These are phyloP conservation scores for Symbiodinium pilosum DNA, from an alignment of 73 alveolate genomes.

Conservation along the genomic window DNA sequence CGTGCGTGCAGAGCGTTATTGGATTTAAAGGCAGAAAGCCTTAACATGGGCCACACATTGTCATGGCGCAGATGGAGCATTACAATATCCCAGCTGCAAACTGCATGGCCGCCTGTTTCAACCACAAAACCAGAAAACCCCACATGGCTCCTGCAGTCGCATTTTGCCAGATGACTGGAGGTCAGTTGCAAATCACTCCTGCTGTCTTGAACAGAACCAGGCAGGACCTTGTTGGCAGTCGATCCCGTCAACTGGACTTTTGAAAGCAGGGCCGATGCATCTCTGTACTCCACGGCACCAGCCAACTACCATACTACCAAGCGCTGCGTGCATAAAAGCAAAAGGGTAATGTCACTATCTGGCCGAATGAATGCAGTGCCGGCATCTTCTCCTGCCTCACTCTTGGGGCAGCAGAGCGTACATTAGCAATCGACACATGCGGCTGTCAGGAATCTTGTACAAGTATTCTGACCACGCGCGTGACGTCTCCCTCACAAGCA, in stretches of 20 bases:
- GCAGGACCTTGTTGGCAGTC: neutral
- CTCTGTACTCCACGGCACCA: neutral
- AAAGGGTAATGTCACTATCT: neutral
- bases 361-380: neutral
- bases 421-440: neutral
- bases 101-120: too few relatives aligned
- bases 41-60: too few relatives aligned
- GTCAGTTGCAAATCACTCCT: neutral
- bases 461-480: slow-evolving; percentile 22
- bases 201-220: slow-evolving; percentile 64
- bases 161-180: neutral
- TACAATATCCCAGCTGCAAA: too few relatives aligned
- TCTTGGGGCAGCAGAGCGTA: neutral
- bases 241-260: neutral
- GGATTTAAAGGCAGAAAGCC: too few relatives aligned
- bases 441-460: slow-evolving; percentile 2
- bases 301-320: neutral
- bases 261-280: neutral
- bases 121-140: neutral
- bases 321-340: neutral
- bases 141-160: neutral
- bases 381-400: neutral
- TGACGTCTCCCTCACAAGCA: slow-evolving; percentile 23
- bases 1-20: too few relatives aligned
- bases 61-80: too few relatives aligned